phyloP scores from a whole-genome alignment of 2,329 filamentous ascomycete genomes.

The Sarocladium brachiariae region DNA sequence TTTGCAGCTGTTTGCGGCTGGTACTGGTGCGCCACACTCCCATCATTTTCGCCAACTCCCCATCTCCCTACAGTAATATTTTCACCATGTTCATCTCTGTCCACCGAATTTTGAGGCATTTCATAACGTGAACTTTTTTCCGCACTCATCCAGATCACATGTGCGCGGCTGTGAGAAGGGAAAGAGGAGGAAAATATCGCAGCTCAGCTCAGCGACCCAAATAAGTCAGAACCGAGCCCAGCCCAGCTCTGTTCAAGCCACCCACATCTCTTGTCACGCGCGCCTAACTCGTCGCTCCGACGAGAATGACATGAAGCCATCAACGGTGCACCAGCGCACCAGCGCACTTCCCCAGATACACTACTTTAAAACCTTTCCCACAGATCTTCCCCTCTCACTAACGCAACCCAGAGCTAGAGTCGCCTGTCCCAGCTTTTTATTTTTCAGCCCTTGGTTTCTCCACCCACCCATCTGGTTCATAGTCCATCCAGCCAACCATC shows the following conservation, averaged over 20 bases:
- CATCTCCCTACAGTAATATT: no score
- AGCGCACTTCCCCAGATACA: background rate
- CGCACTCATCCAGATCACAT: background rate
- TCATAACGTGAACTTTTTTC: background rate
- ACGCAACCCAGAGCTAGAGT: constrained; percentile 3
- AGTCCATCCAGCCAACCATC: constrained; percentile 1
- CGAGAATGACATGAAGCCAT: background rate
- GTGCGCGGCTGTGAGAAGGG: background rate
- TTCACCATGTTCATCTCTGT: no score
- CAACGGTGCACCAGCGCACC: background rate
- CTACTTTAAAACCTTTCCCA: background rate
- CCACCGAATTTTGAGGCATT: background rate
- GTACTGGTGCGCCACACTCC: background rate
- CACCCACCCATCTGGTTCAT: background rate
- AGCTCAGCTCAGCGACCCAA: background rate
- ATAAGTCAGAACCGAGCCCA: no score
- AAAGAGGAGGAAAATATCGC: background rate
- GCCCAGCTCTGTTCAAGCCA: no score
- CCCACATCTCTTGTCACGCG: no score
- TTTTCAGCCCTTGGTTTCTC: background rate
- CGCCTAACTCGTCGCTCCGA: no score
- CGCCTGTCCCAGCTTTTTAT: background rate
- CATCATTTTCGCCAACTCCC: no score
- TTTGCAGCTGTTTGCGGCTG: background rate
- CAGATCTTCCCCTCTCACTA: background rate